Evolutionary conservation across 352 stramenopile species (phyloP).

Genomic region (Pythium dissotocum): DNA sequence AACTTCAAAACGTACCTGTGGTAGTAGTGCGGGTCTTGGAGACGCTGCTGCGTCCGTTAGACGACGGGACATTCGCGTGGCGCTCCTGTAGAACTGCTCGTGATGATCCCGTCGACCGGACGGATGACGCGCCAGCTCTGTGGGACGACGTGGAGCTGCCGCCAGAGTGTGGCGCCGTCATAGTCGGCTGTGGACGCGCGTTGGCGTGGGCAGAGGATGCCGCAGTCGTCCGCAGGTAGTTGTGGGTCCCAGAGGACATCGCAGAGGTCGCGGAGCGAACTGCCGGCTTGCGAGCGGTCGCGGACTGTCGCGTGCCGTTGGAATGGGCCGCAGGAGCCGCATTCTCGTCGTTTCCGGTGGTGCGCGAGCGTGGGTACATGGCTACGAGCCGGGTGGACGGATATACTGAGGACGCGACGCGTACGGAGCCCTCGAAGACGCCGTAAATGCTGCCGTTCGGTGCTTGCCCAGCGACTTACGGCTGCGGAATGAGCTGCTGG

Average conservation of each 20-base stretch:
- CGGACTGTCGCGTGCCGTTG: not conserved
- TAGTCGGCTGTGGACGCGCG: not conserved
- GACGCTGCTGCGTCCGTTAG: constrained; percentile 2
- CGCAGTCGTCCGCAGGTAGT: constrained; percentile 4
- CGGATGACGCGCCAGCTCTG: not conserved
- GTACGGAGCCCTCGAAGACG: not conserved
- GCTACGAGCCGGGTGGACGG: not conserved
- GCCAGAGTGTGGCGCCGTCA: not conserved
- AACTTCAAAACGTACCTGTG: not conserved
- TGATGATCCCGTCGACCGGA: not conserved
- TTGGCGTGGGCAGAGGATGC: constrained; percentile 3
- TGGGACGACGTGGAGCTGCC: constrained; percentile 4
- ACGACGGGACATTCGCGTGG: constrained; percentile 12
- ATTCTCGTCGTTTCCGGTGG: constrained; percentile 28
- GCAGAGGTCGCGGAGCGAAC: constrained; percentile 1
- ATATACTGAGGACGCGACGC: not conserved
- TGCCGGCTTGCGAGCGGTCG: constrained; percentile 13
- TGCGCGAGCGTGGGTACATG: constrained; percentile 21
- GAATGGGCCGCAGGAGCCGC: constrained; percentile 11
- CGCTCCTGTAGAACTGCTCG: constrained; percentile 20
- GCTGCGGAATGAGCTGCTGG: not conserved
- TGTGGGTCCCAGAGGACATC: not conserved
- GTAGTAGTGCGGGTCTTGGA: constrained; percentile 13
- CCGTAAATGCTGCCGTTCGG: not conserved
- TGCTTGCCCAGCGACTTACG: not conserved